These are phyloP conservation scores for Alternaria triticina DNA, from an alignment of 2,329 filamentous ascomycete genomes.

Conservation along the genomic window DNA sequence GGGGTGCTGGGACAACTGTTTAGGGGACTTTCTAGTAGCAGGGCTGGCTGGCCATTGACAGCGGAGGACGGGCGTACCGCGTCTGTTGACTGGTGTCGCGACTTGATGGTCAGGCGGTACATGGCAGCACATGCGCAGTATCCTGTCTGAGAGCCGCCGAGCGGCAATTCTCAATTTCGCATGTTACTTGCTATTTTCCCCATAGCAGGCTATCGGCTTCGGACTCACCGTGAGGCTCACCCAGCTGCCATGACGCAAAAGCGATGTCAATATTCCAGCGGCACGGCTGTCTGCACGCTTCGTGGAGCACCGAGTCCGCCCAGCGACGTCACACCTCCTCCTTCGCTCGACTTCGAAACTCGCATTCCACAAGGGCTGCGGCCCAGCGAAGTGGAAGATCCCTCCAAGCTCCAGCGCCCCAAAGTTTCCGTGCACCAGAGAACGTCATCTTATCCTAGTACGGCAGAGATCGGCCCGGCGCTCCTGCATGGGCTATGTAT, in stretches of 20 bases:
- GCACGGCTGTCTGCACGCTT: not conserved
- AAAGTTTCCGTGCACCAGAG: slow-evolving; percentile 13
- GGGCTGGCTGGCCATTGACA: slow-evolving; percentile 10
- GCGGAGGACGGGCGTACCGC: not conserved
- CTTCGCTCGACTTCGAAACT: slow-evolving; percentile 1
- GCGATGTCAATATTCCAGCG: not conserved
- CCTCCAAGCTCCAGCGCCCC: slow-evolving; percentile 7
- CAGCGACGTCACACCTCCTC: slow-evolving; percentile 9
- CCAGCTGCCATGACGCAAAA: slow-evolving; percentile 1
- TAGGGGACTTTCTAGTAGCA: slow-evolving; percentile 22
- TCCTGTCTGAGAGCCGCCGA: slow-evolving; percentile 1
- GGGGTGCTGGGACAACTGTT: slow-evolving; percentile 14
- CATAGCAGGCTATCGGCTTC: not conserved
- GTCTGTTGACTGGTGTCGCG: slow-evolving; percentile 9
- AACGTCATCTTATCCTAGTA: slow-evolving; percentile 23
- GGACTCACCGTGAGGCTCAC: not conserved
- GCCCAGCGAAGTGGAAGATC: slow-evolving; percentile 21
- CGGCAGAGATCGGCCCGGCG: slow-evolving; percentile 12
- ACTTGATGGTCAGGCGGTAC: not conserved
- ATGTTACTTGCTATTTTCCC: not conserved
- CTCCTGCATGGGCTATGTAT: slow-evolving; percentile 2
- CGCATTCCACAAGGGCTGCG: slow-evolving; percentile 7
- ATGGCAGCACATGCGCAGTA: not conserved
- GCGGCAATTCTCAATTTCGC: not conserved
- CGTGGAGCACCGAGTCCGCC: not conserved